Base-by-base conservation (phyloP, 208 protist species). In the Plasmodiophora brassicae region DNA sequence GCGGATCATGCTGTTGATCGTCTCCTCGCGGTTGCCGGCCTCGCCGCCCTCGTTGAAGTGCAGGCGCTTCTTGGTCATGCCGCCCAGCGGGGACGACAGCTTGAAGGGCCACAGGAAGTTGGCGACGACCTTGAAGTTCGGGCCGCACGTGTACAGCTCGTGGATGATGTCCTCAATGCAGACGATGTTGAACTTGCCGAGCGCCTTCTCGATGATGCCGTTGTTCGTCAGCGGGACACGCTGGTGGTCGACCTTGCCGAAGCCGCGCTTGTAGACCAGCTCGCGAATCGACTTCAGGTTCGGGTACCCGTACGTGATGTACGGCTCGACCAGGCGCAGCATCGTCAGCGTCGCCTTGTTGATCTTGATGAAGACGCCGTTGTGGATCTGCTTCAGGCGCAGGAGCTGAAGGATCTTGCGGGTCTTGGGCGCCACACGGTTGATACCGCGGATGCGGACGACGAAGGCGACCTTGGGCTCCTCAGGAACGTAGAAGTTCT, bases 291-390 rank as follows among this genome's bases (percentile, higher is more conserved):
- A 97, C 91, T 97, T 96, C 28, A 99, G 93, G 87, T 95, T 97
- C 71, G 98, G 98, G 86, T 92, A 94, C 87, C 98, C 98, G 93
- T 98, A 99, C 71, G 98, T 96, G 88, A 99, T 95, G 96, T 98
- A 99, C 85, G 97, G 97, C 94, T 99, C 97, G 84, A 99, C 97
- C 10, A 96, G 90, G 88, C 95, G 95, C 45, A 99, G 95, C 98
- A 99, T 99, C 92, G 98, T 98, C 90, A 98, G 93, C 46, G 98
- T 99, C 57, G 98, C 97, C 94, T 99, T 98, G 97, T 99, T 99
- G 41, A 99, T 84, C 89, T 96, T 96, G 89, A 99, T 94, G 91
- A 99, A 99, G 71, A 99, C 96, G 84, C 94, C 98, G 94, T 99
- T 99, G 96, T 99, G 95, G 95, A 99, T 98, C 95, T 99, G 97